phyloP scores from a whole-genome alignment of 352 stramenopile genomes.

The Halophytophthora polymorphica region DNA sequence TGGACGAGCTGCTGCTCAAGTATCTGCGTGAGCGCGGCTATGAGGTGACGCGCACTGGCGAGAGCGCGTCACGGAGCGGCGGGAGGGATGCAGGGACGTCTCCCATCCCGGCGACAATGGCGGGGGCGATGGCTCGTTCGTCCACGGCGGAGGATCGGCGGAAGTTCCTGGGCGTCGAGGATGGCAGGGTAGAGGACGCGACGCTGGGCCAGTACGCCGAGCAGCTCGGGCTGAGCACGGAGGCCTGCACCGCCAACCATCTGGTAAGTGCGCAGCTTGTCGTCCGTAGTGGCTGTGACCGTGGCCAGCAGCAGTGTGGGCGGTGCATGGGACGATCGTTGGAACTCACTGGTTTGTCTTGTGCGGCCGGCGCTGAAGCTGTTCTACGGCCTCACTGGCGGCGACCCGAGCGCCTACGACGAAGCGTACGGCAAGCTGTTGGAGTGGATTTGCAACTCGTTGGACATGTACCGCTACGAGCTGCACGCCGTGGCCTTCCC shows the following conservation, averaged over 20 bases:
- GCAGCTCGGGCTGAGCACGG: slow-evolving; percentile 62
- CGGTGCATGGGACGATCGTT: not conserved
- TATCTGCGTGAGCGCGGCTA: slow-evolving; percentile 63
- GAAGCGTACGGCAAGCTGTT: slow-evolving; percentile 68
- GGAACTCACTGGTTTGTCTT: slow-evolving; percentile 9
- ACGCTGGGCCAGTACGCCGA: slow-evolving; percentile 60
- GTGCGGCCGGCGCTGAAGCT: slow-evolving; percentile 27
- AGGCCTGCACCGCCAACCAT: slow-evolving; percentile 74
- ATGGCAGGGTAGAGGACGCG: slow-evolving; percentile 14
- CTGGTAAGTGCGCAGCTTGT: slow-evolving; percentile 38
- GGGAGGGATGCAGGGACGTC: no score
- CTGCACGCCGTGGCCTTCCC: slow-evolving; percentile 75
- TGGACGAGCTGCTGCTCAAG: slow-evolving; percentile 71
- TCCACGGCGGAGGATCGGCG: slow-evolving; percentile 26
- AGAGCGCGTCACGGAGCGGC: not conserved
- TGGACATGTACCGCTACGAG: slow-evolving; percentile 87
- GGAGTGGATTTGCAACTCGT: slow-evolving; percentile 82
- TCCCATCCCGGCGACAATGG: slow-evolving; percentile 8
- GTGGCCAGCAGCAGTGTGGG: not conserved
- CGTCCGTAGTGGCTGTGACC: not conserved
- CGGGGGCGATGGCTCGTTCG: slow-evolving; percentile 7
- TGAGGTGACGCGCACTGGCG: slow-evolving; percentile 23
- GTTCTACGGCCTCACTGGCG: slow-evolving; percentile 67
- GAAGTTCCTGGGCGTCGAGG: slow-evolving; percentile 28
- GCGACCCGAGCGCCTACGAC: slow-evolving; percentile 57